phyloP scores from a whole-genome alignment of 257 asterid genomes.

The Fraxinus cuspidata region DNA sequence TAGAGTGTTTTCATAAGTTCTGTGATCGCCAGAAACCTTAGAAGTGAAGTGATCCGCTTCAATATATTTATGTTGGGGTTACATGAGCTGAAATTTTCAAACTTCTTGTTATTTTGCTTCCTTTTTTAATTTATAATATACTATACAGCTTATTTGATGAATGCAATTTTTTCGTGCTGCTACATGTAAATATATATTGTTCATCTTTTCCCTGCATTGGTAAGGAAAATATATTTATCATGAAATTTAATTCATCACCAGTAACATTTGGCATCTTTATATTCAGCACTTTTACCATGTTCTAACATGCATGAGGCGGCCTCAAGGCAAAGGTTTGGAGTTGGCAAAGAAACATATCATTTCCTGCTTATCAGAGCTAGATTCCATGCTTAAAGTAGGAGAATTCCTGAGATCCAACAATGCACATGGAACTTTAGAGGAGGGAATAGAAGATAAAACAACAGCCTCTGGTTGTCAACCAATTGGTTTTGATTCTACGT shows the following conservation, averaged over 20 bases:
- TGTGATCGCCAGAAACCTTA: neutral
- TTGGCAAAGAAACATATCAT: conserved; percentile 86
- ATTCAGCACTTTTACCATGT: conserved; percentile 89
- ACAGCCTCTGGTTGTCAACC: conserved; percentile 96
- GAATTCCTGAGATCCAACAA: conserved; percentile 56
- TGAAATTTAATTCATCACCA: conserved; percentile 16
- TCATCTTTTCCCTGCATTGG: conserved; percentile 7
- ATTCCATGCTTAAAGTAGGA: conserved; percentile 71
- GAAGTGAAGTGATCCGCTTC: neutral
- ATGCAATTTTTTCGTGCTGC: conserved; percentile 8
- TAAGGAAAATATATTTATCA: neutral
- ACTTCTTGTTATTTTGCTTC: neutral
- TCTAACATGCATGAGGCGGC: conserved; percentile 76
- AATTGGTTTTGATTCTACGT: conserved; percentile 87
- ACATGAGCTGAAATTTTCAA: neutral
- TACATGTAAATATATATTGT: neutral
- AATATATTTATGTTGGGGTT: neutral
- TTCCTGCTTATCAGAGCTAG: conserved; percentile 81
- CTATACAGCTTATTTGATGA: neutral
- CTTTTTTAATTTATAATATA: neutral
- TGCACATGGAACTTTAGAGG: conserved; percentile 38
- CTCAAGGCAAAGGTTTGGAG: conserved; percentile 98
- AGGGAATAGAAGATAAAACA: conserved; percentile 56
- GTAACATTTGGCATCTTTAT: conserved; percentile 35
- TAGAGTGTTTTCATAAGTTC: neutral